These are phyloP conservation scores for Candida palmyrensis DNA, from an alignment of 805 yeast genomes.

Conservation along the genomic window DNA sequence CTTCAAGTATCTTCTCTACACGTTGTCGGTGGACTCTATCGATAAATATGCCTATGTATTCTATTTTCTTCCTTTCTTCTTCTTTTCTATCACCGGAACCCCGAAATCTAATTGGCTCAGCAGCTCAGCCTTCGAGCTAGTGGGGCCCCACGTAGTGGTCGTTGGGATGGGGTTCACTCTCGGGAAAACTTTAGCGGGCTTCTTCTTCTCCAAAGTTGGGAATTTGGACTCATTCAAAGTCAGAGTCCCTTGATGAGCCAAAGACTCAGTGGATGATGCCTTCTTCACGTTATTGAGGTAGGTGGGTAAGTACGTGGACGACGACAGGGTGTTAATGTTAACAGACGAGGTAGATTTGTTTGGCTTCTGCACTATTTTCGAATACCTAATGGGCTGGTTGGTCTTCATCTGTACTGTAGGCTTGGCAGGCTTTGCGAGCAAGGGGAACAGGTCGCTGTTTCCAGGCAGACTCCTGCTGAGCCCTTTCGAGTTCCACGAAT, in stretches of 20 bases:
- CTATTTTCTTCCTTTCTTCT: not conserved
- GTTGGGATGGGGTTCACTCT: conserved; percentile 49
- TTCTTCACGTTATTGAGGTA: conserved; percentile 22
- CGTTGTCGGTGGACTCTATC: too few species aligned
- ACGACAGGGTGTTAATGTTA: not conserved
- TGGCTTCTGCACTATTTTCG: conserved; percentile 23
- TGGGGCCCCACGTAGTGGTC: conserved; percentile 6
- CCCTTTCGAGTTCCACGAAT: conserved; percentile 18
- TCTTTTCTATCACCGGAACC: conserved; percentile 1
- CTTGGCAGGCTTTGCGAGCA: conserved; percentile 23
- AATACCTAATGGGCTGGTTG: conserved; percentile 29
- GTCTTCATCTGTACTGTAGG: conserved; percentile 9
- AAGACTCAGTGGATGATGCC: conserved; percentile 17
- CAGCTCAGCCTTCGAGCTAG: not conserved
- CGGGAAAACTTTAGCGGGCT: conserved; percentile 39
- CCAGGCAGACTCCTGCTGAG: conserved; percentile 5
- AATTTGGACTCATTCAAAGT: conserved; percentile 28
- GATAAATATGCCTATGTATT: too few species aligned
- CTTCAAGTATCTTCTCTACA: too few species aligned
- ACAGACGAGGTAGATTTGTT: conserved; percentile 5
- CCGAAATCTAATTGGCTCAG: conserved; percentile 2
- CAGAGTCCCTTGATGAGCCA: conserved; percentile 10
- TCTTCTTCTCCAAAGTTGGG: conserved; percentile 45
- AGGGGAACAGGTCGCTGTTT: conserved; percentile 28
- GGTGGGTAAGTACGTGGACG: conserved; percentile 21